Conservation (phyloP, 495 filamentous ascomycete species). For the Aspergillus avenaceus region DNA sequence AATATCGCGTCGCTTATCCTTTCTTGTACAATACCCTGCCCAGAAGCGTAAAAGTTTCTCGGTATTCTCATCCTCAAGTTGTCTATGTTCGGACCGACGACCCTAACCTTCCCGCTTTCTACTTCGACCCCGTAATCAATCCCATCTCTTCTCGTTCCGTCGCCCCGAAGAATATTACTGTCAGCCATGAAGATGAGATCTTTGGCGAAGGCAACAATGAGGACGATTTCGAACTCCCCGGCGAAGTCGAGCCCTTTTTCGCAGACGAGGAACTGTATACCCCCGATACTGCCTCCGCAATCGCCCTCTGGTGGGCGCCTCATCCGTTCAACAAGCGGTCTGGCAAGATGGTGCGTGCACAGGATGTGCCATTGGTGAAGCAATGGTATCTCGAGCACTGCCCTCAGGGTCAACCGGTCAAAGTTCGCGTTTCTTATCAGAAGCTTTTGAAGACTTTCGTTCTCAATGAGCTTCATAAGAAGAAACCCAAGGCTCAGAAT, state of each 20-base stretch:
- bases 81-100: constrained; percentile 89
- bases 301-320: constrained; percentile 97
- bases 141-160: constrained; percentile 95
- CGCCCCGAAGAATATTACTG: constrained; percentile 86
- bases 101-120: constrained; percentile 87
- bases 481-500: constrained; percentile 88
- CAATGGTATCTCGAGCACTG: constrained; percentile 98
- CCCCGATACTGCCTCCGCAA: constrained; percentile 85
- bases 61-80: constrained; percentile 91
- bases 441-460: constrained; percentile 96
- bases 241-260: constrained; percentile 80
- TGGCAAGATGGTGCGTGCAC: constrained; percentile 95
- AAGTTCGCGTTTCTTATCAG: constrained; percentile 98
- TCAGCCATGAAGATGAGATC: constrained; percentile 92
- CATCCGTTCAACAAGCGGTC: constrained; percentile 94
- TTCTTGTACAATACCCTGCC: constrained; percentile 96
- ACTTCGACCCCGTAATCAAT: constrained; percentile 96
- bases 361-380: constrained; percentile 96
- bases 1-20: constrained; percentile 92
- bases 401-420: constrained; percentile 88
- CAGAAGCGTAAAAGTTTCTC: constrained; percentile 86
- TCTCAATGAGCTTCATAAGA: constrained; percentile 94
- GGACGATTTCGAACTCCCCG: constrained; percentile 86
- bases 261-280: constrained; percentile 87
- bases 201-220: constrained; percentile 84